Evolutionary conservation across 306 rosid genomes (phyloP).

Genomic region (Aeschynomene evenia): DNA sequence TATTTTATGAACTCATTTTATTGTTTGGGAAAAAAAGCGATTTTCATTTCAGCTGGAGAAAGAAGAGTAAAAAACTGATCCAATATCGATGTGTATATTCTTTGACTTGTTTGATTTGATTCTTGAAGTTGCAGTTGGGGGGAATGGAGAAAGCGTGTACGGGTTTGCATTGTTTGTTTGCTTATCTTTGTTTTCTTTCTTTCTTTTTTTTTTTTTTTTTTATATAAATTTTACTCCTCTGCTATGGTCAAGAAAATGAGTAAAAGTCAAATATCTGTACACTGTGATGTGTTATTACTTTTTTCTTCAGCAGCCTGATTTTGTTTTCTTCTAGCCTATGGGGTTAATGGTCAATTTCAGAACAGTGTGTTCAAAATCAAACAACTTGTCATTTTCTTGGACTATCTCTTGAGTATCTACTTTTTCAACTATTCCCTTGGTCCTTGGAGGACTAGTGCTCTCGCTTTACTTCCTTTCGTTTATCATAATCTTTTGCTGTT

Average conservation of each 20-base stretch:
- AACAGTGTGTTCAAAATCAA: neutral
- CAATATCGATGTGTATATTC: neutral
- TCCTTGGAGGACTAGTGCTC: neutral
- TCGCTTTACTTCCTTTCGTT: neutral
- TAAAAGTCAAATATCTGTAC: neutral
- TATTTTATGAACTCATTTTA: neutral
- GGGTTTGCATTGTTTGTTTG: neutral
- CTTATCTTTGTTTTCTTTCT: neutral
- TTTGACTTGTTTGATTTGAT: neutral
- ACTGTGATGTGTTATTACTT: neutral
- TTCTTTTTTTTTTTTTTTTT: no score
- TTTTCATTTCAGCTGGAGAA: neutral
- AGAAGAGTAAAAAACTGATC: neutral
- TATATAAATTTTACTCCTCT: neutral
- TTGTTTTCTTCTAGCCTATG: neutral
- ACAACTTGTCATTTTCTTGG: neutral
- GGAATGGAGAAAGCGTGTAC: neutral
- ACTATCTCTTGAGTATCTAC: neutral
- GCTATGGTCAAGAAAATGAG: neutral
- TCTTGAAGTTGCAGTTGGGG: neutral
- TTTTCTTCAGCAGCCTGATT: neutral
- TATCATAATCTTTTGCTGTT: neutral
- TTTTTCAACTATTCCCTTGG: neutral
- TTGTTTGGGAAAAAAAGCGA: neutral
- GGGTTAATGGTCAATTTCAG: neutral